Evolutionary conservation across 495 filamentous ascomycete species (phyloP).

Genomic region (Penicillium diatomitis): DNA sequence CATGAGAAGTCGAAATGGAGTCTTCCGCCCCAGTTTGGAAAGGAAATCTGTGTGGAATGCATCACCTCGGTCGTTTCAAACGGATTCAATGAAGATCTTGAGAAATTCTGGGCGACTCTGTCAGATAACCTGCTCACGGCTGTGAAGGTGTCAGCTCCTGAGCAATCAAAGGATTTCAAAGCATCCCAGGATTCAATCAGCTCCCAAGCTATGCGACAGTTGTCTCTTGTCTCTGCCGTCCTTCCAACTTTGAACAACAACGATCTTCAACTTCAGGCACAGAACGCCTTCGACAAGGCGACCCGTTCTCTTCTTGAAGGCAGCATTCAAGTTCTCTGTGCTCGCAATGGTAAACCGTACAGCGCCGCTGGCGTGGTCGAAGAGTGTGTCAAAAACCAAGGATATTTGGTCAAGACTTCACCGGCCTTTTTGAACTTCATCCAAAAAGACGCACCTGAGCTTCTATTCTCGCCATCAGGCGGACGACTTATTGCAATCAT

Average conservation of each 20-base stretch:
- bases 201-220: constrained; percentile 52
- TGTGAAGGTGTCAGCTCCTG: constrained; percentile 62
- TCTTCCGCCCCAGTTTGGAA: constrained; percentile 30
- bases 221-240: constrained; percentile 44
- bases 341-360: constrained; percentile 73
- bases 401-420: constrained; percentile 27
- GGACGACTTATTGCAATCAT: constrained; percentile 35
- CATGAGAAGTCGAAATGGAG: constrained; percentile 41
- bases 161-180: constrained; percentile 65
- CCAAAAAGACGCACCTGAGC: constrained; percentile 36
- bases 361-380: constrained; percentile 61
- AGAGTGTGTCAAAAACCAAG: constrained; percentile 35
- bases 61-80: constrained; percentile 21
- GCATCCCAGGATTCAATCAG: constrained; percentile 60
- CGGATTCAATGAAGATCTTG: constrained; percentile 23
- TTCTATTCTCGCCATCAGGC: constrained; percentile 48
- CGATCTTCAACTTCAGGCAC: constrained; percentile 16
- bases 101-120: constrained; percentile 44
- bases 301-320: constrained; percentile 35
- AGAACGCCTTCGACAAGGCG: constrained; percentile 16
- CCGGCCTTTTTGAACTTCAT: constrained; percentile 33
- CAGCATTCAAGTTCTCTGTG: constrained; percentile 41
- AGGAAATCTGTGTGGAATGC: constrained; percentile 31
- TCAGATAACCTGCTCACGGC: constrained; percentile 47
- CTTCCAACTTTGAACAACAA: constrained; percentile 8